These are phyloP conservation scores for Prunus armeniaca DNA, from an alignment of 306 rosid genomes.

Conservation along the genomic window DNA sequence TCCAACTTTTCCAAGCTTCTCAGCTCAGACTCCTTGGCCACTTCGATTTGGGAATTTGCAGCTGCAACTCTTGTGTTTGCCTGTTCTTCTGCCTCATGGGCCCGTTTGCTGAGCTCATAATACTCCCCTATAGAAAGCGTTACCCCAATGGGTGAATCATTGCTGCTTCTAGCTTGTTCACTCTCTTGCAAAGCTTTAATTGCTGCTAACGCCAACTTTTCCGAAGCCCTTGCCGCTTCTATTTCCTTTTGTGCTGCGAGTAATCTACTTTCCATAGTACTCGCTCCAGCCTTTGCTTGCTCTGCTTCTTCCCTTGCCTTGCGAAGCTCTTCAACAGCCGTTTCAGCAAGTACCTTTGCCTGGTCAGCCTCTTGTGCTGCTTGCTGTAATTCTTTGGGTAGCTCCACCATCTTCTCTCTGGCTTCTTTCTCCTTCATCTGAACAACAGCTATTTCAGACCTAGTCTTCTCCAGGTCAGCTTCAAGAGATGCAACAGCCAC, in stretches of 20 bases:
- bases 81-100: slow-evolving; percentile 93
- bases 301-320: slow-evolving; percentile 78
- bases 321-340: slow-evolving; percentile 66
- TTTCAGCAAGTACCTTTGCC: slow-evolving; percentile 72
- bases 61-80: slow-evolving; percentile 73
- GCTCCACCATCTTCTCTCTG: slow-evolving; percentile 65
- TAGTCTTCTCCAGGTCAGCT: slow-evolving; percentile 78
- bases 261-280: slow-evolving; percentile 82
- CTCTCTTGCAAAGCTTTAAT: slow-evolving; percentile 95
- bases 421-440: slow-evolving; percentile 96
- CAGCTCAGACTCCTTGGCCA: slow-evolving; percentile 77
- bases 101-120: slow-evolving; percentile 87
- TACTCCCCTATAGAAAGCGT: slow-evolving; percentile 87
- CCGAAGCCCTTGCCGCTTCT: slow-evolving; percentile 96
- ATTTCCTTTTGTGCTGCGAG: slow-evolving; percentile 89
- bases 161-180: slow-evolving; percentile 55
- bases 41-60: slow-evolving; percentile 72
- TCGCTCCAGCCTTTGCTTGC: slow-evolving; percentile 92
- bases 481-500: slow-evolving; percentile 87
- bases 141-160: slow-evolving; percentile 61
- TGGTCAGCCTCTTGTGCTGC: slow-evolving; percentile 82
- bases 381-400: slow-evolving; percentile 77
- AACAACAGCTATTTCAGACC: slow-evolving; percentile 78
- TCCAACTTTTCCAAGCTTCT: slow-evolving; percentile 76
- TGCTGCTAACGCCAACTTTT: slow-evolving; percentile 81